phyloP scores from a whole-genome alignment of 139 green algal genomes.

The Coelastrella sp. region DNA sequence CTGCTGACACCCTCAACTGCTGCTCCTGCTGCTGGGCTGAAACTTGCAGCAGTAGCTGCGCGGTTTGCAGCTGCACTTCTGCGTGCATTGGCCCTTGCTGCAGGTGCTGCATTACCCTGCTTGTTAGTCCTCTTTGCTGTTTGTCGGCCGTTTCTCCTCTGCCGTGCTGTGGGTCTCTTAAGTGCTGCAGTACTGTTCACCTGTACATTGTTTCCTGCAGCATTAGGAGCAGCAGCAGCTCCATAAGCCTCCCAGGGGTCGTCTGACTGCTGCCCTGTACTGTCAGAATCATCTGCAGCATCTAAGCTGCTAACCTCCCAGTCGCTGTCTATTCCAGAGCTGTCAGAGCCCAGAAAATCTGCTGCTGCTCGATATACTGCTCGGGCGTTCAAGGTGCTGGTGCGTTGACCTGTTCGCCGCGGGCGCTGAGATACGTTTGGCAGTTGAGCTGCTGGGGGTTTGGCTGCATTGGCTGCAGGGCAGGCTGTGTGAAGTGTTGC shows the following conservation, averaged over 20 bases:
- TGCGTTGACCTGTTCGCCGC: too few relatives aligned
- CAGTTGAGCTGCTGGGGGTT: too few relatives aligned
- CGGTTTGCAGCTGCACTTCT: not conserved
- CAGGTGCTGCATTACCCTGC: not conserved
- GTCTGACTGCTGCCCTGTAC: not conserved
- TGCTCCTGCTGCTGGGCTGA: not conserved
- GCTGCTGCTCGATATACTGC: too few relatives aligned
- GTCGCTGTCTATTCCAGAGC: slow-evolving; percentile 9
- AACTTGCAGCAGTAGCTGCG: not conserved
- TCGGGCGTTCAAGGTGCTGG: too few relatives aligned
- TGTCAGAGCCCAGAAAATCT: not conserved
- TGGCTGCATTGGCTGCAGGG: too few relatives aligned
- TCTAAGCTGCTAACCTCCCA: slow-evolving; percentile 1
- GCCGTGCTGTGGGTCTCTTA: not conserved
- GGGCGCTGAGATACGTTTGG: too few relatives aligned
- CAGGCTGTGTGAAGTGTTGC: too few relatives aligned
- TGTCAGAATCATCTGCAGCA: not conserved
- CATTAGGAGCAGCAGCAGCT: not conserved
- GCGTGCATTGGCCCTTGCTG: not conserved
- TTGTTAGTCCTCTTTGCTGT: too few relatives aligned
- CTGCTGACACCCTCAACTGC: too few relatives aligned
- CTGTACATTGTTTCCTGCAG: not conserved
- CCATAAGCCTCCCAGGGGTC: not conserved
- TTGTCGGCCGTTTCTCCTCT: too few relatives aligned
- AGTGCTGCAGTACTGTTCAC: not conserved